phyloP scores from a whole-genome alignment of 345 rosid genomes.

The Hibiscus tridactylites region DNA sequence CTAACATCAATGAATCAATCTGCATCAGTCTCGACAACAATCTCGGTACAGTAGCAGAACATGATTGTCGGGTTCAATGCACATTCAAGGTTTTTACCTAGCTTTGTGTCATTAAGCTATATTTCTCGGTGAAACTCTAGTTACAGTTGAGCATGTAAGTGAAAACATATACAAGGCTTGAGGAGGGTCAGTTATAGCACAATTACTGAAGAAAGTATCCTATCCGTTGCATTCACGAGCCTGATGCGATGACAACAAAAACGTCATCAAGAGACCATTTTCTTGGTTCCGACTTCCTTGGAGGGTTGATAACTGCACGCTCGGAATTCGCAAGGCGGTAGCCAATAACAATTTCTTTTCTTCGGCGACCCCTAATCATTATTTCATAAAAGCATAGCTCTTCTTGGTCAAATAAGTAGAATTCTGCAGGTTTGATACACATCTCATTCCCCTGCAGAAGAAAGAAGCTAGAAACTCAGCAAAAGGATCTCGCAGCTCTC shows the following conservation, averaged over 20 bases:
- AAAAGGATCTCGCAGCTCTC: neutral
- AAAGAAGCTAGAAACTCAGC: neutral
- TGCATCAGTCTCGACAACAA: neutral
- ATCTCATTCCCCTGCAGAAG: slow-evolving; percentile 67
- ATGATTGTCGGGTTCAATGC: no score
- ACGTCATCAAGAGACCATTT: slow-evolving; percentile 88
- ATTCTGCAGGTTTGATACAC: slow-evolving; percentile 88
- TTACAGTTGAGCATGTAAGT: neutral
- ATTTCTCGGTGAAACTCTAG: neutral
- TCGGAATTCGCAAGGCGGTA: slow-evolving; percentile 61
- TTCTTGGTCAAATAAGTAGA: slow-evolving; percentile 76
- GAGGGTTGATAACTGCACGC: slow-evolving; percentile 65
- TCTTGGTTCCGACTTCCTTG: slow-evolving; percentile 42
- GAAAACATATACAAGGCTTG: neutral
- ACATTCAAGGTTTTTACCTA: no score
- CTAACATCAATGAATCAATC: no score
- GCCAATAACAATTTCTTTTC: slow-evolving; percentile 66
- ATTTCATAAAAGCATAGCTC: slow-evolving; percentile 66
- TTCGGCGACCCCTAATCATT: slow-evolving; percentile 67
- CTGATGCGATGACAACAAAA: slow-evolving; percentile 70
- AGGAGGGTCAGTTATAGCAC: neutral
- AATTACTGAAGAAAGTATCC: no score
- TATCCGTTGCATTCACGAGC: slow-evolving; percentile 24
- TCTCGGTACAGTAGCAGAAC: neutral
- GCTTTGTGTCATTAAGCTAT: no score